Base-by-base conservation (phyloP, 345 rosid species). In the Noccaea bulbosa region DNA sequence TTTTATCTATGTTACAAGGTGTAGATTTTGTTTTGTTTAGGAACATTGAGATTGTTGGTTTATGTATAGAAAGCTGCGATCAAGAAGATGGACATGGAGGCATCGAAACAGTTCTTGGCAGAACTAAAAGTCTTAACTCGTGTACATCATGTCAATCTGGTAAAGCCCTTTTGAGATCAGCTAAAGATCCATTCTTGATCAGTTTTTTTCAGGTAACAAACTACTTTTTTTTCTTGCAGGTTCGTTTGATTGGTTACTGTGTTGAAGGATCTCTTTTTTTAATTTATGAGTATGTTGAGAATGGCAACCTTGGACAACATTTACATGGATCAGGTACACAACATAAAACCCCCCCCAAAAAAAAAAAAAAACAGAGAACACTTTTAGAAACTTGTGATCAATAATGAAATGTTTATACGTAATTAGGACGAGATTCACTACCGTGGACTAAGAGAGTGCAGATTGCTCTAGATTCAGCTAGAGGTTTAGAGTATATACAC, bases 81-180 rank as follows among this genome's bases (percentile, higher is more conserved):
- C 79, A 94, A 94, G 85, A 94, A 89, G 83, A 94, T 94, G 99
- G 93, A 94, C 53, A 90, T 94, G 99, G 88, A 89, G 82, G 96
- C 93, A 54, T 80, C 97, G 0, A 88, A 81, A 80, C 96, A 94
- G 81, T 94, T 94, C 80, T 86, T 88, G 27, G 97, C 97, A n/a
- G 99, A 91, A 73, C 75, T 94, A 66, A 89, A 89, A 79, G 99
- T 94, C 77, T 73, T 91, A 65, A 91, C 99, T 0, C 85, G 83
- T 65, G 97, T 94, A 62, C 99, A 94, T 80, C 99, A 92, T 80
- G 85, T 89, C 67, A 94, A 88, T 84, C 86, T 94, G 97, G 99
- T 89, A 85, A 83, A 60, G 1, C 34, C 39, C 45, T 72, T 54
- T 57, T 67, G 49, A 8, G 67, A 43, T 49, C 10, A 55, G 24